Base-by-base conservation (phyloP, 2,329 filamentous ascomycete genomes). In the Zelopaecilomyces penicillatus region DNA sequence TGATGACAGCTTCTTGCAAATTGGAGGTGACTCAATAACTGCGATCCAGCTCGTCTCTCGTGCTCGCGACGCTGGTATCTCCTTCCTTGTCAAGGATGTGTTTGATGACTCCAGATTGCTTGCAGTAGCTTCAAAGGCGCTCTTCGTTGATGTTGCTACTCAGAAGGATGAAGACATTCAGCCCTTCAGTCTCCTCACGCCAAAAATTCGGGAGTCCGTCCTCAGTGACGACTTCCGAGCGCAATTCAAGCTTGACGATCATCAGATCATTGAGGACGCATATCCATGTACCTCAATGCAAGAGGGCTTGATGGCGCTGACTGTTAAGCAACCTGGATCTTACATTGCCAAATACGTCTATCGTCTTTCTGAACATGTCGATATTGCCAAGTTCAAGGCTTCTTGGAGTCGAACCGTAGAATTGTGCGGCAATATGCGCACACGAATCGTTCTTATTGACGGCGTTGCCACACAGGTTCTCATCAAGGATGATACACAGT, bases 261-360 rank as follows among this genome's bases (percentile, higher is more conserved):
- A 42, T 6, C 39, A 48, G 11, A 27, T n/a, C 3, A 46, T 55
- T 6, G 43, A 51, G 19, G 53, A 55, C 37, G 40, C 52, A 28
- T 54, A 52, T 11, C 52, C 52, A n/a, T 53, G 52, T 31, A 54
- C 52, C 5, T 44, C 52, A 27, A 47, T 55, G 11, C 53, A 54
- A 5, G 47, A 52, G 6, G 53, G 52, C 26, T 38, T 54, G 10
- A 53, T 55, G 49, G 58, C 62, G 0, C 51, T 66, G 4, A 57
- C 63, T 1, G 53, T 51, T 33, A 57, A 56, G 30, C 53, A 60
- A 10, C 37, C 50, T 1, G 64, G 61, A 1, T 59, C 59, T 2
- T 69, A 69, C 38, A 54, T 67, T 9, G 57, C 60, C 3, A 54
- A 57, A 40, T 53, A 56, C 40, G 54, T 52, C 9, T 47, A 58